A percentile compares a stretch with the other conserved stretches of the same genome.
Evolutionary conservation across 2,329 filamentous ascomycete genomes (phyloP).

Genomic region (Amesomyces nigricolor): DNA sequence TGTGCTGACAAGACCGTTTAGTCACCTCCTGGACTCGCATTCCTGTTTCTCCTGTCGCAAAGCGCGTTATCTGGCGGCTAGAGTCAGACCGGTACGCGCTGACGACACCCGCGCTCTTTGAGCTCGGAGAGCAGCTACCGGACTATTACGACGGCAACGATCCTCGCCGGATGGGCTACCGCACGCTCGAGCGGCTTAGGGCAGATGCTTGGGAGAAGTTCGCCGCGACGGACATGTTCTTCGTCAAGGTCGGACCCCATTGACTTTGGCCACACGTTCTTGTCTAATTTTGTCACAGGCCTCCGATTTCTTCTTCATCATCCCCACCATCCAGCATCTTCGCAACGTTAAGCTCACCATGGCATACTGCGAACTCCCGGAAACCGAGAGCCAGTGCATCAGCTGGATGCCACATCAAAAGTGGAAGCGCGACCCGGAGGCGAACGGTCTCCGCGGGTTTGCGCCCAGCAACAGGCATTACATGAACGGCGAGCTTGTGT

Average conservation of each 20-base stretch:
- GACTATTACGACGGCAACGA: conserved; percentile 46
- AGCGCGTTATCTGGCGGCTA: conserved; percentile 54
- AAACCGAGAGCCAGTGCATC: conserved; percentile 42
- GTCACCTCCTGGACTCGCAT: conserved; percentile 55
- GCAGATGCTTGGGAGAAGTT: conserved; percentile 49
- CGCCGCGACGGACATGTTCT: conserved; percentile 57
- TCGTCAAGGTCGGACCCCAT: conserved; percentile 51
- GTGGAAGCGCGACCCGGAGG: conserved; percentile 55
- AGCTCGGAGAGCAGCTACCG: conserved; percentile 48
- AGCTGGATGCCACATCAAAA: conserved; percentile 43
- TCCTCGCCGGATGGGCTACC: conserved; percentile 40
- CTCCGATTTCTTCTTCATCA: conserved; percentile 55
- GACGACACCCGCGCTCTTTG: conserved; percentile 43
- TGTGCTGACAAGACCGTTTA: conserved; percentile 28
- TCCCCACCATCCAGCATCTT: conserved; percentile 55
- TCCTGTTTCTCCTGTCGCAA: conserved; percentile 49
- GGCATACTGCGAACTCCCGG: conserved; percentile 54
- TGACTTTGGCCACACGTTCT: too few relatives aligned
- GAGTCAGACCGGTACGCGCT: conserved; percentile 54
- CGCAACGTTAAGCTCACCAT: conserved; percentile 50
- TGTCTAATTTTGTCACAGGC: conserved; percentile 37
- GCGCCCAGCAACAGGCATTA: conserved; percentile 55
- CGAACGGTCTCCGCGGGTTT: conserved; percentile 46
- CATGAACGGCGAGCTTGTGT: conserved; percentile 48
- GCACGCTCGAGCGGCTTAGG: conserved; percentile 42